phyloP scores from a whole-genome alignment of 768 basidiomycete species.

The Phallus indusiatus region DNA sequence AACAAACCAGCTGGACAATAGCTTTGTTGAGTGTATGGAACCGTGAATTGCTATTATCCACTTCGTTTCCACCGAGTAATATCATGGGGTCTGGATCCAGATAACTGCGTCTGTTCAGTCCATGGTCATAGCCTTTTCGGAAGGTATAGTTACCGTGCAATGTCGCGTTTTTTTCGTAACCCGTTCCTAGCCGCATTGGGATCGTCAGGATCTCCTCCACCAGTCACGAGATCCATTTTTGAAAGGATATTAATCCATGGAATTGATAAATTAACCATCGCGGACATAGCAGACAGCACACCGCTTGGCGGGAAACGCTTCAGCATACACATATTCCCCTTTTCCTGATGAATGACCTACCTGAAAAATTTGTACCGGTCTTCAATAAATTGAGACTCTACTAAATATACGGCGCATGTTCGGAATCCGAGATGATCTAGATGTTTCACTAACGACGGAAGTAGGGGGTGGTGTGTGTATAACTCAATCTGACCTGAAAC shows the following conservation, averaged over 20 bases:
- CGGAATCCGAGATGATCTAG: constrained; percentile 70
- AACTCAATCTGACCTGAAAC: constrained; percentile 88
- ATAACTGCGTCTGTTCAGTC: constrained; percentile 41
- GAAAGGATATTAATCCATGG: constrained; percentile 98
- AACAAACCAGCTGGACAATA: constrained; percentile 81
- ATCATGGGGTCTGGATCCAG: constrained; percentile 92
- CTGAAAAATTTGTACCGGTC: constrained; percentile 98
- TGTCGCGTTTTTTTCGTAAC: constrained; percentile 61
- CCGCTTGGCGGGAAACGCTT: constrained; percentile 41
- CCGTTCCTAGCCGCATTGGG: constrained; percentile 61
- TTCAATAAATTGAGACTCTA: constrained; percentile 99
- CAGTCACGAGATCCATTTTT: constrained; percentile 94
- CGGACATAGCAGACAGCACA: constrained; percentile 95
- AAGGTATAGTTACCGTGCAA: constrained; percentile 53
- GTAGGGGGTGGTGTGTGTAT: constrained; percentile 96
- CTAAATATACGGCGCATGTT: constrained; percentile 82
- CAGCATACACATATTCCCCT: neutral
- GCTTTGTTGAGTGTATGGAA: constrained; percentile 94
- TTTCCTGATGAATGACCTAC: constrained; percentile 24
- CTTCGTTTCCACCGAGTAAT: constrained; percentile 48
- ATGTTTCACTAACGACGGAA: constrained; percentile 79
- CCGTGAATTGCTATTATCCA: constrained; percentile 55
- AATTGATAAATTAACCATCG: constrained; percentile 96
- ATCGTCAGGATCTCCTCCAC: constrained; percentile 42
- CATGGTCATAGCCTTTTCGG: neutral